A percentile compares a stretch with the other conserved stretches of the same genome.
Evolutionary conservation across 1,284 basidiomycete species (phyloP).

Genomic region (Amylostereum areolatum): DNA sequence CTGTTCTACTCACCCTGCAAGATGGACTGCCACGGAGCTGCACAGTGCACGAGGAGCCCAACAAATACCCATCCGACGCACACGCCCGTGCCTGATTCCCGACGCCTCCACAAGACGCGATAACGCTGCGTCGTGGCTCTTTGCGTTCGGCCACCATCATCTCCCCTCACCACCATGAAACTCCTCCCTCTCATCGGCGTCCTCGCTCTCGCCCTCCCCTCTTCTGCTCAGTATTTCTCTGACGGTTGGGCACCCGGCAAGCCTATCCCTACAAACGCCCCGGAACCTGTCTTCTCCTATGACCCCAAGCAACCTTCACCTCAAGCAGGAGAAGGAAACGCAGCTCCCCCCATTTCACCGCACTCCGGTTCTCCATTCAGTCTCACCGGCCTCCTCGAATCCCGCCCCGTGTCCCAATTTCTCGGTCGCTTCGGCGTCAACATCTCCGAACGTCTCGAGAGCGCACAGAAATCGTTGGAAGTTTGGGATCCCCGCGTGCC

Average conservation of each 20-base stretch:
- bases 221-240: slow-evolving; percentile 65
- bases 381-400: slow-evolving; percentile 31
- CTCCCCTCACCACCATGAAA: slow-evolving; percentile 42
- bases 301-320: slow-evolving; percentile 7
- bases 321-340: no score
- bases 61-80: no score
- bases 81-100: no score
- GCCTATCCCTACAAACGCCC: slow-evolving; percentile 28
- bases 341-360: no score
- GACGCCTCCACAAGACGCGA: not conserved
- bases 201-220: slow-evolving; percentile 30
- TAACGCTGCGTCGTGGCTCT: not conserved
- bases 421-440: slow-evolving; percentile 60
- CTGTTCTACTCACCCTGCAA: no score
- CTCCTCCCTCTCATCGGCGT: slow-evolving; percentile 27
- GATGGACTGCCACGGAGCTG: no score
- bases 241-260: slow-evolving; percentile 74
- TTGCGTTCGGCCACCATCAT: not conserved
- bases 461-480: slow-evolving; percentile 29
- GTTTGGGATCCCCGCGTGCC: slow-evolving; percentile 69
- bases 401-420: slow-evolving; percentile 44
- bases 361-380: no score
- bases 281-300: slow-evolving; percentile 15
- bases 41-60: no score
- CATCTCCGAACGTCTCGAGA: slow-evolving; percentile 50